Evolutionary conservation across 2,329 filamentous ascomycete genomes (phyloP).

Genomic region (Catunica adiposa): DNA sequence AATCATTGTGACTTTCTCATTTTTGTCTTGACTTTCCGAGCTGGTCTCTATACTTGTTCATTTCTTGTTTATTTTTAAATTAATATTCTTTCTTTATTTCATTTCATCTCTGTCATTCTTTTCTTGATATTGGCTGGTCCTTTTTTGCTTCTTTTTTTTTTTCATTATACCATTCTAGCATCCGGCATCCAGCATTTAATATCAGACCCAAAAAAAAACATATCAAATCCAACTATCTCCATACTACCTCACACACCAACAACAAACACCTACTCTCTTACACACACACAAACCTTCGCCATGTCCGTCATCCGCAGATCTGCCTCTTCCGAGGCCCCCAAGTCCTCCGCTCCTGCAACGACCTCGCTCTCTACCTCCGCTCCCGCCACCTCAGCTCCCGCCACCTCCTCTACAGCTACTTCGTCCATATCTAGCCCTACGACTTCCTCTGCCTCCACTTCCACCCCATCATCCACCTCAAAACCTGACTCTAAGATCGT

Average conservation of each 20-base stretch:
- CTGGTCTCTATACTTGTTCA: not conserved
- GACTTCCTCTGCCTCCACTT: not conserved
- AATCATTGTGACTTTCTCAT: not conserved
- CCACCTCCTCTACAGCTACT: not conserved
- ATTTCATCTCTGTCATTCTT: not conserved
- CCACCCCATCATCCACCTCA: not conserved
- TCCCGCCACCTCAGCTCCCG: not conserved
- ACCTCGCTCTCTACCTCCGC: not conserved
- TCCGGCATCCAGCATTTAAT: too few species aligned
- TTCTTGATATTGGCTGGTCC: not conserved
- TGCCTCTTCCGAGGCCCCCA: not conserved
- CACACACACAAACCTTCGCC: not conserved
- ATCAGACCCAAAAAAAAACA: not conserved
- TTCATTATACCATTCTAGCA: not conserved
- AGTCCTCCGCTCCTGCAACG: too few species aligned
- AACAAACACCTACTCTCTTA: not conserved
- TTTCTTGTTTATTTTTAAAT: not conserved
- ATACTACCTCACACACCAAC: not conserved
- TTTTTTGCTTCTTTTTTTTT: not conserved
- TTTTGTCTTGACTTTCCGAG: not conserved
- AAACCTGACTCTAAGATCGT: not conserved
- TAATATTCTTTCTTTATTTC: not conserved
- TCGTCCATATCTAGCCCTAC: too few species aligned
- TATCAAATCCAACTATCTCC: not conserved
- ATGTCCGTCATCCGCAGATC: slow-evolving; percentile 6